Evolutionary conservation across 1,284 basidiomycete genomes (phyloP).

Genomic region (Austroboletus rostrupii): DNA sequence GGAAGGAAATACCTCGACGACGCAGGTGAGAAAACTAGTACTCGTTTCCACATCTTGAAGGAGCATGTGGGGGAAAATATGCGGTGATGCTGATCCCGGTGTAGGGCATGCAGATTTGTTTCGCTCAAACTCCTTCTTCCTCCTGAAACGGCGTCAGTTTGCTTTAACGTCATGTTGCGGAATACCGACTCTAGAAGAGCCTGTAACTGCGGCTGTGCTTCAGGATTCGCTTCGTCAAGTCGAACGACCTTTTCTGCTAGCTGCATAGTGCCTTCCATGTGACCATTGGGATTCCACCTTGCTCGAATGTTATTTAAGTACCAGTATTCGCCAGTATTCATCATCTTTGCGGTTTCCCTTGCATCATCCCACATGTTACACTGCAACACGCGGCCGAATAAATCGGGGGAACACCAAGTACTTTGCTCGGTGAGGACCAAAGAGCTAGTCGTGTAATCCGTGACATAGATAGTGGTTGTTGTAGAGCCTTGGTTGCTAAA

Average conservation of each 20-base stretch:
- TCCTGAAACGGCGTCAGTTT: constrained; percentile 36
- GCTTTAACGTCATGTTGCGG: neutral
- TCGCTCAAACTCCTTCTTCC: constrained; percentile 49
- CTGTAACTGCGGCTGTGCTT: constrained; percentile 37
- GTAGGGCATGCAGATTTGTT: constrained; percentile 13
- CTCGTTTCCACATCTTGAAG: constrained; percentile 44
- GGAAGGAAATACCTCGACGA: constrained; percentile 48
- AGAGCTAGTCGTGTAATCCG: constrained; percentile 57
- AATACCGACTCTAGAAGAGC: constrained; percentile 50
- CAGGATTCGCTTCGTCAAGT: constrained; percentile 40
- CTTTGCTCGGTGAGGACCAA: constrained; percentile 31
- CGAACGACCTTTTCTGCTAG: constrained; percentile 42
- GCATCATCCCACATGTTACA: constrained; percentile 59
- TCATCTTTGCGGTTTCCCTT: constrained; percentile 34
- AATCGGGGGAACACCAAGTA: constrained; percentile 45
- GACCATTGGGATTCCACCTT: constrained; percentile 36
- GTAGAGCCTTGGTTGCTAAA: constrained; percentile 35
- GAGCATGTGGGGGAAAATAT: constrained; percentile 42
- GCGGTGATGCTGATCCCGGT: constrained; percentile 16
- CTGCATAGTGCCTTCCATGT: constrained; percentile 50
- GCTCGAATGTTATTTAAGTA: constrained; percentile 53
- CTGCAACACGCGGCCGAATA: constrained; percentile 44
- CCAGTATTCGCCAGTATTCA: constrained; percentile 52
- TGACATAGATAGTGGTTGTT: constrained; percentile 57
- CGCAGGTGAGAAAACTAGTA: constrained; percentile 48